A percentile compares a stretch with the other conserved stretches of the same genome.
Conservation (phyloP, 257 asterid genomes). For the Solanum chmielewskii region DNA sequence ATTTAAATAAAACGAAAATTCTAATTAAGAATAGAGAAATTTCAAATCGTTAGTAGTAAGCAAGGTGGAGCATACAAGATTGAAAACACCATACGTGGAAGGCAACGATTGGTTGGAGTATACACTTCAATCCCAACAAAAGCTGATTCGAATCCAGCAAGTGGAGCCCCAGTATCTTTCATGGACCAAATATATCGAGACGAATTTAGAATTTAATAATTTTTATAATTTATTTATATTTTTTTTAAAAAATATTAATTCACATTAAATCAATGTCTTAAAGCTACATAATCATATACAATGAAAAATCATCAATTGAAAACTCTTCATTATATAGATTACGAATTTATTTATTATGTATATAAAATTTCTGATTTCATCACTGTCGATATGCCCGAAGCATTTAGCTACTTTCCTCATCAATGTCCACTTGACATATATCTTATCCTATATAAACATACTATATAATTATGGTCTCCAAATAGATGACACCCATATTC, state of each 20-base stretch:
- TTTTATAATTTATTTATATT: too few species aligned
- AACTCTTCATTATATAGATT: too few species aligned
- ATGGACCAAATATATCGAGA: not conserved
- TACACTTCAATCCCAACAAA: not conserved
- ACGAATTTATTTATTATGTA: rapidly evolving
- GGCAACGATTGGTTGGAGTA: not conserved
- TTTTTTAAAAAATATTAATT: too few species aligned
- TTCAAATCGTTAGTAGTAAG: too few species aligned
- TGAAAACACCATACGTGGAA: not conserved
- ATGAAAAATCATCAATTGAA: too few species aligned
- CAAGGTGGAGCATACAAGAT: not conserved
- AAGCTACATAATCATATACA: not conserved
- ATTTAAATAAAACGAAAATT: too few species aligned
- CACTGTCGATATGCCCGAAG: rapidly evolving
- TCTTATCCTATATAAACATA: not conserved
- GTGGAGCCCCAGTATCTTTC: not conserved
- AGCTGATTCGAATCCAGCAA: not conserved
- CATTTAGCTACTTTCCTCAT: not conserved
- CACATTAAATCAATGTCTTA: not conserved
- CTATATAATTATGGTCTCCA: not conserved
- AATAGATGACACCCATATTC: not conserved
- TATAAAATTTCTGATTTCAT: not conserved
- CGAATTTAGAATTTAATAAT: not conserved
- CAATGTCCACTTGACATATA: not conserved
- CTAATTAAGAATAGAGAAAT: too few species aligned